These are phyloP conservation scores for Candida nemodendra DNA, from an alignment of 805 yeast genomes.

Conservation along the genomic window DNA sequence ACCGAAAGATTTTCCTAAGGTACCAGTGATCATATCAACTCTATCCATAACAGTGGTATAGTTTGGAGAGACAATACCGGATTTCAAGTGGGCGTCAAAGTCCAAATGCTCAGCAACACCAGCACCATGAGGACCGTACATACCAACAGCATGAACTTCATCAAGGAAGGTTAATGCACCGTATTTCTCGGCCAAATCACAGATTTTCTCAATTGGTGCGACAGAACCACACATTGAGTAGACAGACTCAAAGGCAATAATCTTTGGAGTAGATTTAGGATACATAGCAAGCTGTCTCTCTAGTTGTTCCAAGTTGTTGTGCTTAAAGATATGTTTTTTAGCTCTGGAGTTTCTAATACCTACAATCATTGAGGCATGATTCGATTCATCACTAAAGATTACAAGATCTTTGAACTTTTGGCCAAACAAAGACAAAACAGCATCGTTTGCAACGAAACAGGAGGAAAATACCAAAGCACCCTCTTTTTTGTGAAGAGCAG, in stretches of 20 bases:
- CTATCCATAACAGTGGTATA: slow-evolving; percentile 74
- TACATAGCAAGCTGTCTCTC: slow-evolving; percentile 75
- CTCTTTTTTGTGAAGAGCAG: slow-evolving; percentile 89
- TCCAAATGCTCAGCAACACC: slow-evolving; percentile 98
- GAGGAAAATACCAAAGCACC: slow-evolving; percentile 94
- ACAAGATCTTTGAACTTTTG: slow-evolving; percentile 87
- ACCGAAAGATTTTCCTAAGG: slow-evolving; percentile 96
- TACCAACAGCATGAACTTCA: slow-evolving; percentile 98
- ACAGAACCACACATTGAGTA: slow-evolving; percentile 99
- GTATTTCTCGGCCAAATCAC: slow-evolving; percentile 95
- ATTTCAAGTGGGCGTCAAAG: slow-evolving; percentile 73
- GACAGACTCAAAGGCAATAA: slow-evolving; percentile 95
- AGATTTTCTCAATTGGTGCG: slow-evolving; percentile 87
- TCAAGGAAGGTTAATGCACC: slow-evolving; percentile 97
- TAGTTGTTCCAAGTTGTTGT: slow-evolving; percentile 81
- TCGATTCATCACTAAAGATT: slow-evolving; percentile 86
- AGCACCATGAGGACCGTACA: slow-evolving; percentile 99
- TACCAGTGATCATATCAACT: slow-evolving; percentile 95
- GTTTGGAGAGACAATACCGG: slow-evolving; percentile 58
- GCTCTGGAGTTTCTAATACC: slow-evolving; percentile 92
- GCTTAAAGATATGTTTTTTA: slow-evolving; percentile 85
- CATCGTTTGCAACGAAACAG: slow-evolving; percentile 96
- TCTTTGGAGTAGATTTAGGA: slow-evolving; percentile 86
- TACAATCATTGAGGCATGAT: slow-evolving; percentile 97
- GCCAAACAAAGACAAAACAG: slow-evolving; percentile 86